phyloP scores from a whole-genome alignment of 257 asterid species.

The Nicotiana undulata region DNA sequence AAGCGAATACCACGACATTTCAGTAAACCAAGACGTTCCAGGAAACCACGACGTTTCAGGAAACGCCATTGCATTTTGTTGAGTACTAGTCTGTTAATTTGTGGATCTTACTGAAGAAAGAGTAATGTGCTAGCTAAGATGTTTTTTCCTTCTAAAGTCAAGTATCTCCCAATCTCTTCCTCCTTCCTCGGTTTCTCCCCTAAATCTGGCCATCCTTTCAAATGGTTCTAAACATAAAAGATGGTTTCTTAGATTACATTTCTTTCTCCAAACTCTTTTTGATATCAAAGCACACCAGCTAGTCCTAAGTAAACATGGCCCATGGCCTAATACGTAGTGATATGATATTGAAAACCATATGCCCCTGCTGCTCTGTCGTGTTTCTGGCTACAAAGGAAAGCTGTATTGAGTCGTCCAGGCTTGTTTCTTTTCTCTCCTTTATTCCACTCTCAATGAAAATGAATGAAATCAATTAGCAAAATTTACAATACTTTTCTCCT shows the following conservation, averaged over 20 bases:
- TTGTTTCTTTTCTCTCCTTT: background rate
- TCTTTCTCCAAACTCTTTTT: background rate
- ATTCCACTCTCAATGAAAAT: background rate
- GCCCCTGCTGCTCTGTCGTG: background rate
- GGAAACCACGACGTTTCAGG: background rate
- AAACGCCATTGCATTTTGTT: background rate
- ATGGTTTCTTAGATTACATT: background rate
- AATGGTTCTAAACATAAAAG: background rate
- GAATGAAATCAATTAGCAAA: slow-evolving; percentile 1
- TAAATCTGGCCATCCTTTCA: background rate
- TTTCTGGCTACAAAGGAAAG: background rate
- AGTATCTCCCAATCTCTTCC: background rate
- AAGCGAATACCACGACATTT: background rate
- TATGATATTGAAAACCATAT: too few relatives aligned
- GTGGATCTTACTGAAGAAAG: background rate
- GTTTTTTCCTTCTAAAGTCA: background rate
- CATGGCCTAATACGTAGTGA: too few relatives aligned
- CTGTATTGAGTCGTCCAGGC: background rate
- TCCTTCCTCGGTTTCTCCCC: background rate
- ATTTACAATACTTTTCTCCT: slow-evolving; percentile 25
- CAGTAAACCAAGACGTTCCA: background rate
- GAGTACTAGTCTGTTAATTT: background rate
- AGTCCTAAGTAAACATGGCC: background rate
- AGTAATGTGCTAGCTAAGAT: background rate
- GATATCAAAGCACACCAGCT: background rate